These are phyloP conservation scores for Tolypocladium endophyticum DNA, from an alignment of 2,329 filamentous ascomycete species.

Conservation along the genomic window DNA sequence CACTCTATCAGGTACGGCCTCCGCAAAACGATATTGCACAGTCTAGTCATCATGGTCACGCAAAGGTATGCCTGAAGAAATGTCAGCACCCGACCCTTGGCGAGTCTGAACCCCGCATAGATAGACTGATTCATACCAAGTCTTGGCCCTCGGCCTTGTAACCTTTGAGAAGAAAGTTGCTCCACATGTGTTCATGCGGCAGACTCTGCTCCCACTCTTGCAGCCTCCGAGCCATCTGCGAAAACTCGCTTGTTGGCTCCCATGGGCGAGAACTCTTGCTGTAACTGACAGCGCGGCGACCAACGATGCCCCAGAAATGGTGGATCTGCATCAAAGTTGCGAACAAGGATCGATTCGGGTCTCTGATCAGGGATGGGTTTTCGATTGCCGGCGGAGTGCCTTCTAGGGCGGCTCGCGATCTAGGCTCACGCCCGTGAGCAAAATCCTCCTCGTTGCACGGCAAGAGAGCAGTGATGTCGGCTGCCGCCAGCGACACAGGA, in stretches of 20 bases:
- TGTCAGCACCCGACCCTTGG: slow-evolving; percentile 1
- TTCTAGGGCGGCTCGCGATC: slow-evolving; percentile 40
- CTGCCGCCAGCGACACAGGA: slow-evolving; percentile 38
- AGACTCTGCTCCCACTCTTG: slow-evolving; percentile 37
- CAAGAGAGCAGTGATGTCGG: slow-evolving; percentile 43
- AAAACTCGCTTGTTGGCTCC: slow-evolving; percentile 37
- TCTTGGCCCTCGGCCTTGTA: slow-evolving; percentile 39
- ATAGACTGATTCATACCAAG: slow-evolving; percentile 24
- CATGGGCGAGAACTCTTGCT: slow-evolving; percentile 33
- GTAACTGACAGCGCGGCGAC: slow-evolving; percentile 35
- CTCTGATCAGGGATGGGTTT: slow-evolving; percentile 30
- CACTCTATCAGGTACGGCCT: slow-evolving; percentile 44
- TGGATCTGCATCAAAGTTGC: slow-evolving; percentile 45
- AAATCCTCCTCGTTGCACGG: slow-evolving; percentile 44
- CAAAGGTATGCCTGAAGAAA: slow-evolving; percentile 37
- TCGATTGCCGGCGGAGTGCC: slow-evolving; percentile 39
- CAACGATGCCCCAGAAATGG: slow-evolving; percentile 42
- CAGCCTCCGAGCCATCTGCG: slow-evolving; percentile 29
- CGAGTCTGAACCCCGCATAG: neutral
- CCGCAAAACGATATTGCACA: slow-evolving; percentile 46
- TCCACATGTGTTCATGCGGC: slow-evolving; percentile 38
- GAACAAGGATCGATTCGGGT: slow-evolving; percentile 39
- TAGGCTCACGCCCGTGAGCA: slow-evolving; percentile 33
- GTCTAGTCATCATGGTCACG: slow-evolving; percentile 42
- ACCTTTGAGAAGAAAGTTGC: slow-evolving; percentile 26